Evolutionary conservation across 202 grass and related monocot genomes (phyloP).

Genomic region (Panicum hallii): DNA sequence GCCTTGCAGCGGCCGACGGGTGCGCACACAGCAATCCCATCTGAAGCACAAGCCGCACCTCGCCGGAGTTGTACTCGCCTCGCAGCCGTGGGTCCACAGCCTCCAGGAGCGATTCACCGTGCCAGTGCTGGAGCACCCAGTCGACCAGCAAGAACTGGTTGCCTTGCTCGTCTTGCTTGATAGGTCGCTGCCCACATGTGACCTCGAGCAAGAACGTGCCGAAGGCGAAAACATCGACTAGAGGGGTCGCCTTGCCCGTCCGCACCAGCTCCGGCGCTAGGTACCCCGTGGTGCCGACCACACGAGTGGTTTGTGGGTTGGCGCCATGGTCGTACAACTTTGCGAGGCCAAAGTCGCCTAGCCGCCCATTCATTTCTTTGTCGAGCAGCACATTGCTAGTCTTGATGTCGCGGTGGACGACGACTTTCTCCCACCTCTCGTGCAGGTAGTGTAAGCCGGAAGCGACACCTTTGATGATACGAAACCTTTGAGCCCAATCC

Average conservation of each 20-base stretch:
- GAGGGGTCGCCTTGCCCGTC: slow-evolving; percentile 1
- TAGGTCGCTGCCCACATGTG: not conserved
- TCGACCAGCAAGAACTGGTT: not conserved
- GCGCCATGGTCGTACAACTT: slow-evolving; percentile 1
- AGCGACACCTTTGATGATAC: not conserved
- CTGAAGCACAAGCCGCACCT: not conserved
- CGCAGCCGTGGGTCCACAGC: not conserved
- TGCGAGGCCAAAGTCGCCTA: slow-evolving; percentile 29
- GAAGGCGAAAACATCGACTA: slow-evolving; percentile 26
- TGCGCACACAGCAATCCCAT: slow-evolving; percentile 19
- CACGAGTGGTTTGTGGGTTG: slow-evolving; percentile 11
- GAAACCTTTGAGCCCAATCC: slow-evolving; percentile 13
- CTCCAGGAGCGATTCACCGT: not conserved
- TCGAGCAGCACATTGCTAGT: slow-evolving; percentile 37
- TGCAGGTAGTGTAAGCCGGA: slow-evolving; percentile 1
- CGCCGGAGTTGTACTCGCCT: not conserved
- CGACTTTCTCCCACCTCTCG: slow-evolving; percentile 32
- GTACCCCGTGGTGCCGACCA: slow-evolving; percentile 41
- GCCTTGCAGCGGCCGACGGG: not conserved
- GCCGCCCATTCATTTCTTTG: slow-evolving; percentile 8
- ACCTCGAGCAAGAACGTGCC: slow-evolving; percentile 18
- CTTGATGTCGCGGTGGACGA: slow-evolving; percentile 34
- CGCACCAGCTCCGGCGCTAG: slow-evolving; percentile 1
- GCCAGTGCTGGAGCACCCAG: slow-evolving; percentile 32
- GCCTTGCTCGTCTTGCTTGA: not conserved